These are phyloP conservation scores for Trichophyton rubrum DNA, from an alignment of 2,329 filamentous ascomycete species.

Conservation along the genomic window DNA sequence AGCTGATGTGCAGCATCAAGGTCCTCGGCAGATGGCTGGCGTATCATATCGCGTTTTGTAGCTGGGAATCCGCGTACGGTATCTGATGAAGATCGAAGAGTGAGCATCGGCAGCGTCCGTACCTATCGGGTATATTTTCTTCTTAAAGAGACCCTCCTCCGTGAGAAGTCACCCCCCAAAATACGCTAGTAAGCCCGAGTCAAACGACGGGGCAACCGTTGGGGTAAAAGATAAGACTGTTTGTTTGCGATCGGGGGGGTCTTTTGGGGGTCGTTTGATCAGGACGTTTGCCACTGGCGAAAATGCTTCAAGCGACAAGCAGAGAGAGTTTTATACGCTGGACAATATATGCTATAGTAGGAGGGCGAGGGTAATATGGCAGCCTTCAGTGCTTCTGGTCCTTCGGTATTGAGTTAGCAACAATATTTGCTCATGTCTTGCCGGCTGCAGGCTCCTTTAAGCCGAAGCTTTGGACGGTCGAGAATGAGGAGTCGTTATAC, in stretches of 20 bases:
- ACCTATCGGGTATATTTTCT: not conserved
- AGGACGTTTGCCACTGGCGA: not conserved
- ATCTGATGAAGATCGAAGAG: not conserved
- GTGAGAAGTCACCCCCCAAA: not conserved
- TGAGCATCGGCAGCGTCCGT: conserved; percentile 2
- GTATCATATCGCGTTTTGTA: conserved; percentile 14
- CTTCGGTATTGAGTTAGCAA: too few relatives aligned
- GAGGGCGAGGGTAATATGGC: not conserved
- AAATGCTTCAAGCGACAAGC: not conserved
- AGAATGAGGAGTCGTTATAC: not conserved
- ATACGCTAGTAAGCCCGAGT: not conserved
- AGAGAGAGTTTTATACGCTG: not conserved
- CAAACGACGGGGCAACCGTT: not conserved
- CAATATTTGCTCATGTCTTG: not conserved
- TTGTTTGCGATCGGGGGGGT: conserved; percentile 1
- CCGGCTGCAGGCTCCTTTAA: not conserved
- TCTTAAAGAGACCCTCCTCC: not conserved
- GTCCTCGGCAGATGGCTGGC: conserved; percentile 36
- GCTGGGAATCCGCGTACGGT: conserved; percentile 5
- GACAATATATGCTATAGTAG: not conserved
- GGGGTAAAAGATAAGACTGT: not conserved
- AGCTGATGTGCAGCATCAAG: conserved; percentile 37
- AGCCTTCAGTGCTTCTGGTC: not conserved
- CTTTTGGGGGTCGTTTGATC: not conserved
- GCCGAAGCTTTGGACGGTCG: not conserved